Percentiles rank a stretch among this genome's conserved stretches.
phyloP scores from a whole-genome alignment of 805 yeast species.

The Wickerhamomyces chambardii region DNA sequence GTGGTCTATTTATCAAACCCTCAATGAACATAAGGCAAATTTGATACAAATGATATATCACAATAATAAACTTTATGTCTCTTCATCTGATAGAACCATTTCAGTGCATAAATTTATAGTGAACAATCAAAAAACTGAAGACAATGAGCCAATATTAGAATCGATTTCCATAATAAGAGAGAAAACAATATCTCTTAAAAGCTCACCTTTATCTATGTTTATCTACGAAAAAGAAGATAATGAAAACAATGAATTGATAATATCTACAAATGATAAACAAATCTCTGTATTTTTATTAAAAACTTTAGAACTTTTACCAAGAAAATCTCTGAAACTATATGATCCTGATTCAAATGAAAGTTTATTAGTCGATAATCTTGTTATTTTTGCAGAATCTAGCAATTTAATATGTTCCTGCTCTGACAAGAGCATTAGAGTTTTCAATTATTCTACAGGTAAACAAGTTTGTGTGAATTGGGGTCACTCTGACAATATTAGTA shows the following conservation, averaged over 20 bases:
- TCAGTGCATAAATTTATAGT: constrained; percentile 35
- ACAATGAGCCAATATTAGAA: constrained; percentile 1
- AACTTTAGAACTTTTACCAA: constrained; percentile 20
- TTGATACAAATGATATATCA: constrained; percentile 27
- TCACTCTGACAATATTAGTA: constrained; percentile 42
- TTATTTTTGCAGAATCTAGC: constrained; percentile 16
- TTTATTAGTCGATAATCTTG: constrained; percentile 34
- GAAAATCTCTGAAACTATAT: constrained; percentile 30
- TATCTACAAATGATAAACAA: constrained; percentile 44
- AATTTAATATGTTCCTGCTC: constrained; percentile 34
- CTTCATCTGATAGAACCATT: constrained; percentile 55
- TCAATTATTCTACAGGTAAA: constrained; percentile 35
- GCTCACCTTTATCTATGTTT: constrained; percentile 37
- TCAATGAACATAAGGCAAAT: constrained; percentile 51
- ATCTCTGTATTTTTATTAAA: constrained; percentile 28
- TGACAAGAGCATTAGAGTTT: constrained; percentile 50
- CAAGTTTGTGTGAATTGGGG: constrained; percentile 49
- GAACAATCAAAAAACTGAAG: background rate
- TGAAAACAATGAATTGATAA: constrained; percentile 26
- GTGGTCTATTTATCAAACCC: constrained; percentile 52
- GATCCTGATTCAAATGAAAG: constrained; percentile 32
- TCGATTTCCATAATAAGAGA: constrained; percentile 21
- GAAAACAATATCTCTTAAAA: constrained; percentile 39
- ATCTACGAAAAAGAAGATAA: constrained; percentile 6
- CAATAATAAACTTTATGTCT: constrained; percentile 30